Conservation (phyloP, 1,139 yeast species). For the Yamadazyma triangularis region DNA sequence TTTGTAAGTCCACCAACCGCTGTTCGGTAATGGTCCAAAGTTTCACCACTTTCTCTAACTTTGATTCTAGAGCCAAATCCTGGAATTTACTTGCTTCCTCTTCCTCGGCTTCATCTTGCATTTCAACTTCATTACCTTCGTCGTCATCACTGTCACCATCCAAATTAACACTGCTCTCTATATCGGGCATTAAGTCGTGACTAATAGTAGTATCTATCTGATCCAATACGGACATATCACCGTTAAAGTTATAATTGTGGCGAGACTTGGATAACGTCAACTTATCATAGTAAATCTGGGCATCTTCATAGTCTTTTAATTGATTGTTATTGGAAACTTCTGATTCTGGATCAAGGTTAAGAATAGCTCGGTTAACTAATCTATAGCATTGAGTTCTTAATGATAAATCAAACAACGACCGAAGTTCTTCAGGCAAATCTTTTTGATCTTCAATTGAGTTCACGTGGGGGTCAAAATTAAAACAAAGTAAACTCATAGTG, state of each 20-base stretch:
- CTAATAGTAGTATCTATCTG: neutral
- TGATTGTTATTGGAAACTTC: slow-evolving; percentile 5
- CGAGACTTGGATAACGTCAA: slow-evolving; percentile 4
- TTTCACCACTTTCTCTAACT: slow-evolving; percentile 51
- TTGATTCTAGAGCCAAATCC: slow-evolving; percentile 36
- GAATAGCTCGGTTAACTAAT: slow-evolving; percentile 50
- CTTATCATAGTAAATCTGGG: slow-evolving; percentile 12
- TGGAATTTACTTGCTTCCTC: slow-evolving; percentile 23
- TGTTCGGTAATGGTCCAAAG: slow-evolving; percentile 62
- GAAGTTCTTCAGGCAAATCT: slow-evolving; percentile 50
- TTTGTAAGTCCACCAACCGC: slow-evolving; percentile 35
- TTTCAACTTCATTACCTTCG: slow-evolving; percentile 11
- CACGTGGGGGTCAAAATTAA: slow-evolving; percentile 37
- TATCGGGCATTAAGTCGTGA: slow-evolving; percentile 1
- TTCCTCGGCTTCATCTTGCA: slow-evolving; percentile 18
- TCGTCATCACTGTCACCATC: slow-evolving; percentile 3
- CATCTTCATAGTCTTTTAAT: slow-evolving; percentile 9
- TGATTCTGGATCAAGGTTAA: slow-evolving; percentile 18
- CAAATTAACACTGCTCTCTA: slow-evolving; percentile 7
- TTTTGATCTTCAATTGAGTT: slow-evolving; percentile 31
- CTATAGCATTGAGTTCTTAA: slow-evolving; percentile 56
- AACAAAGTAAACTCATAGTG: slow-evolving; percentile 66
- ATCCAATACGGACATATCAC: slow-evolving; percentile 6
- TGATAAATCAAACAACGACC: slow-evolving; percentile 47
- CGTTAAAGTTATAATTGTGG: slow-evolving; percentile 1